phyloP scores from a whole-genome alignment of 2,329 filamentous ascomycete species.

The Byssothecium circinans region DNA sequence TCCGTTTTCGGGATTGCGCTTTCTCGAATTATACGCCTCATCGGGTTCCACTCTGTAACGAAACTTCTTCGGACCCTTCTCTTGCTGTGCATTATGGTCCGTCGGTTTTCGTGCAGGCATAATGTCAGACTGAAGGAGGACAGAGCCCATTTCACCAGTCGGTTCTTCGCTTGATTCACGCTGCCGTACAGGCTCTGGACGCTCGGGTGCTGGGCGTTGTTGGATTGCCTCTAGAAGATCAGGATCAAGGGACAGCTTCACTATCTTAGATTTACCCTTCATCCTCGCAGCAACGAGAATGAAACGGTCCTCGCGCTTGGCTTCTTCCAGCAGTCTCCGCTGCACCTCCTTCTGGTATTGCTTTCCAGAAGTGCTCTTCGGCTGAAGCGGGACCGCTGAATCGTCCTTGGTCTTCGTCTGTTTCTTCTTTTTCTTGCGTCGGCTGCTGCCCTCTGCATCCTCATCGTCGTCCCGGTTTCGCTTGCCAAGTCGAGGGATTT shows the following conservation, averaged over 20 bases:
- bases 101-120: constrained; percentile 20
- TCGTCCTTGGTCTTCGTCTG: constrained; percentile 44
- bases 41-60: constrained; percentile 45
- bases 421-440: constrained; percentile 25
- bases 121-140: constrained; percentile 45
- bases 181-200: constrained; percentile 18
- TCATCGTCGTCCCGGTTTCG: constrained; percentile 32
- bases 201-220: constrained; percentile 35
- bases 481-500: constrained; percentile 37
- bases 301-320: constrained; percentile 48
- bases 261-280: constrained; percentile 48
- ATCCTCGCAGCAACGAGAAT: constrained; percentile 51
- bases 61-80: constrained; percentile 39
- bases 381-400: constrained; percentile 34
- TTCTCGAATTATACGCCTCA: constrained; percentile 42
- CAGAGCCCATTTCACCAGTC: constrained; percentile 23
- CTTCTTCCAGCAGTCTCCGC: constrained; percentile 47
- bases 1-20: constrained; percentile 27
- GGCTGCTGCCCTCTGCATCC: constrained; percentile 28
- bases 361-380: constrained; percentile 48
- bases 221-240: constrained; percentile 42
- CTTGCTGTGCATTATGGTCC: constrained; percentile 22
- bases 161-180: constrained; percentile 28
- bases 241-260: constrained; percentile 44
- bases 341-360: constrained; percentile 54